Evolutionary conservation across 2,329 filamentous ascomycete genomes (phyloP).

Genomic region (Onygenales sp.): DNA sequence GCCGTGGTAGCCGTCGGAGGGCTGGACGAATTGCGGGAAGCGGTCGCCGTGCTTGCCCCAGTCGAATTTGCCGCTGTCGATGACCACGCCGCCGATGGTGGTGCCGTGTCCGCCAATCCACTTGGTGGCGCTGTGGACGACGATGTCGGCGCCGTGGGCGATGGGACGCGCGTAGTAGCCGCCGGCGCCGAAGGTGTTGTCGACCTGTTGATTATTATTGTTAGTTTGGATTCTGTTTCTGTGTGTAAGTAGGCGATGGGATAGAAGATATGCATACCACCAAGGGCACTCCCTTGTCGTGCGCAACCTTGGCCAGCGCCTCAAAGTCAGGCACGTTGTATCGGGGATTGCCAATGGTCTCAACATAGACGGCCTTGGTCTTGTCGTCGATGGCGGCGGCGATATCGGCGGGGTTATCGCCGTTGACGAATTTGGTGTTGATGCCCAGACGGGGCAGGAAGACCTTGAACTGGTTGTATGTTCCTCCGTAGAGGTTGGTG

Average conservation of each 20-base stretch:
- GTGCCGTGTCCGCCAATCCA: constrained; percentile 97
- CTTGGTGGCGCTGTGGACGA: constrained; percentile 90
- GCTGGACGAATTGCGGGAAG: constrained; percentile 90
- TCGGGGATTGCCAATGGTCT: constrained; percentile 86
- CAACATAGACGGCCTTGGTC: constrained; percentile 85
- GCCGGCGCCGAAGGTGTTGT: constrained; percentile 93
- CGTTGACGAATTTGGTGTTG: constrained; percentile 74
- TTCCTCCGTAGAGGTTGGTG: constrained; percentile 85
- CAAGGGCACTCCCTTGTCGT: constrained; percentile 57
- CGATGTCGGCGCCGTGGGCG: constrained; percentile 83
- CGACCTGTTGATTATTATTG: constrained; percentile 46
- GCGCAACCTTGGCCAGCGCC: constrained; percentile 72
- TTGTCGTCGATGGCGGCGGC: constrained; percentile 77
- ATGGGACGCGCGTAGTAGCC: constrained; percentile 83
- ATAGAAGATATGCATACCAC: constrained; percentile 35
- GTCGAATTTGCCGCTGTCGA: constrained; percentile 87
- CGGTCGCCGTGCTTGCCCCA: constrained; percentile 76
- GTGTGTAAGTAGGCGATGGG: not conserved
- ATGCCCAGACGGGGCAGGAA: constrained; percentile 80
- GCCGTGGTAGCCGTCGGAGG: constrained; percentile 80
- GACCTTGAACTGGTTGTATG: constrained; percentile 96
- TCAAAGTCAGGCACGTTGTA: constrained; percentile 92
- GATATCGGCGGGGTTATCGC: constrained; percentile 71
- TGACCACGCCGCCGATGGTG: constrained; percentile 74
- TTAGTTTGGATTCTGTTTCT: constrained; percentile 1